phyloP scores from a whole-genome alignment of 2,329 filamentous ascomycete genomes.

The Botrytis tulipae region DNA sequence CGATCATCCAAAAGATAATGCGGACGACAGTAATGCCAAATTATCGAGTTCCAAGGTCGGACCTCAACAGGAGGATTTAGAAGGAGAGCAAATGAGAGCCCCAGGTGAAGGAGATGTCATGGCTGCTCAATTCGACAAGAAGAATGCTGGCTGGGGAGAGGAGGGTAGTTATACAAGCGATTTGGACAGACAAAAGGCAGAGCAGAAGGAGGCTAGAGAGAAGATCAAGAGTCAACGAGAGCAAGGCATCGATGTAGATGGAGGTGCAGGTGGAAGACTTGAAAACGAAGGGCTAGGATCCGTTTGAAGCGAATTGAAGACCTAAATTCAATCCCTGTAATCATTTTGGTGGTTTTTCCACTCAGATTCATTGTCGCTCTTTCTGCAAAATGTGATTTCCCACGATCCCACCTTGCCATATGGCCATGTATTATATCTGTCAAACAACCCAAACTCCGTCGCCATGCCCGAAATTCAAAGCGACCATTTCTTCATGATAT shows the following conservation, averaged over 20 bases:
- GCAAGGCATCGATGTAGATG: slow-evolving; percentile 35
- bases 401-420: slow-evolving; percentile 18
- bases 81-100: slow-evolving; percentile 38
- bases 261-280: slow-evolving; percentile 33
- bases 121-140: slow-evolving; percentile 37
- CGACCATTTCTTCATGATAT: slow-evolving; percentile 4
- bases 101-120: slow-evolving; percentile 37
- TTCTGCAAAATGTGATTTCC: not conserved
- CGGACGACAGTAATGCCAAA: slow-evolving; percentile 34
- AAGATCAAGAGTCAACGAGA: slow-evolving; percentile 32
- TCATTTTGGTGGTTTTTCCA: not conserved
- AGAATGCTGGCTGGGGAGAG: slow-evolving; percentile 38
- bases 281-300: slow-evolving; percentile 35
- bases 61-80: slow-evolving; percentile 36
- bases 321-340: not conserved
- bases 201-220: slow-evolving; percentile 37
- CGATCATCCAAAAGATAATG: slow-evolving; percentile 35
- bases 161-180: slow-evolving; percentile 35
- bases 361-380: not conserved
- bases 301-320: slow-evolving; percentile 27
- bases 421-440: slow-evolving; percentile 27
- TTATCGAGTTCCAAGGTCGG: slow-evolving; percentile 32
- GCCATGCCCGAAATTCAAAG: slow-evolving; percentile 32
- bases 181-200: slow-evolving; percentile 38
- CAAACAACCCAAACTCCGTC: slow-evolving; percentile 33